Conservation (phyloP, 1,284 basidiomycete species). For the Cutaneotrichosporon sp. region DNA sequence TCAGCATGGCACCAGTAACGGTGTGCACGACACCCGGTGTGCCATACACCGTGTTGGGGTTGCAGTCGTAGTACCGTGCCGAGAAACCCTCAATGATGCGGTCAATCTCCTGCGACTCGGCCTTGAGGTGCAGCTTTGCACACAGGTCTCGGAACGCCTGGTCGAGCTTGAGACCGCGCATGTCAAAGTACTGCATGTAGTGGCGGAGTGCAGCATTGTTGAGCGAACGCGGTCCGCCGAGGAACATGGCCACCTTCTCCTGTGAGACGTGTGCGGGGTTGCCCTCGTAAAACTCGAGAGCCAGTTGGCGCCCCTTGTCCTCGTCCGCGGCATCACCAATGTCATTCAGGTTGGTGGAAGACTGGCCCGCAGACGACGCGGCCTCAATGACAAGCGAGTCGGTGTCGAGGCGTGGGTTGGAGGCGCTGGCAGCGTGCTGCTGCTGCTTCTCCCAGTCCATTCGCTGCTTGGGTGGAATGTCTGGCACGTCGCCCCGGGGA, state of each 20-base stretch:
- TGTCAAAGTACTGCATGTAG: slow-evolving; percentile 89
- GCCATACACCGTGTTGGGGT: slow-evolving; percentile 71
- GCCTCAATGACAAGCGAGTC: slow-evolving; percentile 11
- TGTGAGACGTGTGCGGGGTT: slow-evolving; percentile 75
- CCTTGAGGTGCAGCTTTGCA: slow-evolving; percentile 85
- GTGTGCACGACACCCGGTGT: slow-evolving; percentile 89
- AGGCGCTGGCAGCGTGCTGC: neutral
- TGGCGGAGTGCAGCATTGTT: slow-evolving; percentile 69
- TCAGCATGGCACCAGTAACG: slow-evolving; percentile 82
- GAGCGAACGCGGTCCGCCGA: slow-evolving; percentile 73
- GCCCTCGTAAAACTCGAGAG: slow-evolving; percentile 76
- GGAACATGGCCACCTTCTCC: slow-evolving; percentile 93
- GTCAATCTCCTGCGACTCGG: slow-evolving; percentile 96
- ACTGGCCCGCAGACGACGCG: slow-evolving; percentile 12
- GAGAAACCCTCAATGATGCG: slow-evolving; percentile 90
- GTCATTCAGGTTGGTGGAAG: slow-evolving; percentile 11
- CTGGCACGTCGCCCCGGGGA: neutral
- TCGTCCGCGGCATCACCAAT: slow-evolving; percentile 47
- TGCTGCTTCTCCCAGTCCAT: neutral
- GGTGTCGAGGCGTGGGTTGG: neutral
- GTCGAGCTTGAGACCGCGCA: slow-evolving; percentile 73
- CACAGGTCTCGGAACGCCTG: slow-evolving; percentile 85
- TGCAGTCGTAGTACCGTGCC: slow-evolving; percentile 83
- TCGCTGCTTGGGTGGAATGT: neutral
- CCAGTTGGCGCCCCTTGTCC: slow-evolving; percentile 64